Evolutionary conservation across 2,329 filamentous ascomycete genomes (phyloP).

Genomic region (Pseudogymnoascus sp.): DNA sequence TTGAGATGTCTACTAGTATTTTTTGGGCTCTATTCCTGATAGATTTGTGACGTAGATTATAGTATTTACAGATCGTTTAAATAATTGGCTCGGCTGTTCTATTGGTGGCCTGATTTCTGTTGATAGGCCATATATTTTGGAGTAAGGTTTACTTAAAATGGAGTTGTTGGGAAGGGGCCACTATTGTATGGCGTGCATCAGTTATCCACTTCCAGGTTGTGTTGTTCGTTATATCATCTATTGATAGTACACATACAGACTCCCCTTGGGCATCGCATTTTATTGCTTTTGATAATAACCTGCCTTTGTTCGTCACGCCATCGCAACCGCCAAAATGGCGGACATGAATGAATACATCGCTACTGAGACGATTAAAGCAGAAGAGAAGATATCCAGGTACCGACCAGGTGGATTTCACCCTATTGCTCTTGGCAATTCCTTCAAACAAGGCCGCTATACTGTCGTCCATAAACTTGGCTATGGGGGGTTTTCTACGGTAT

Average conservation of each 20-base stretch:
- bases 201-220: not conserved
- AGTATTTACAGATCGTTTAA: not conserved
- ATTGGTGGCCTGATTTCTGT: not conserved
- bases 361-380: not conserved
- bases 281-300: not conserved
- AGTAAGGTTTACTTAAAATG: not conserved
- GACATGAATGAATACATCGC: not conserved
- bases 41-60: not conserved
- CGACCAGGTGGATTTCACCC: conserved; percentile 22
- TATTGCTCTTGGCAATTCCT: conserved; percentile 21
- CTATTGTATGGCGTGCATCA: not conserved
- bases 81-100: not conserved
- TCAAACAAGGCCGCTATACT: conserved; percentile 16
- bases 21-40: not conserved
- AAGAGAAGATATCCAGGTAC: conserved; percentile 10
- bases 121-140: not conserved
- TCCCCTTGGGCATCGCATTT: not conserved
- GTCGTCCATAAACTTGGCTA: conserved; percentile 23
- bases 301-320: not conserved
- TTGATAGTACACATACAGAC: not conserved
- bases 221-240: not conserved
- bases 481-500: conserved; percentile 22
- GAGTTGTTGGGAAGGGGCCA: not conserved
- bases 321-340: not conserved
- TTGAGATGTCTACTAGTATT: not conserved